These are phyloP conservation scores for Stagonosporopsis vannaccii DNA, from an alignment of 2,329 filamentous ascomycete species.

Conservation along the genomic window DNA sequence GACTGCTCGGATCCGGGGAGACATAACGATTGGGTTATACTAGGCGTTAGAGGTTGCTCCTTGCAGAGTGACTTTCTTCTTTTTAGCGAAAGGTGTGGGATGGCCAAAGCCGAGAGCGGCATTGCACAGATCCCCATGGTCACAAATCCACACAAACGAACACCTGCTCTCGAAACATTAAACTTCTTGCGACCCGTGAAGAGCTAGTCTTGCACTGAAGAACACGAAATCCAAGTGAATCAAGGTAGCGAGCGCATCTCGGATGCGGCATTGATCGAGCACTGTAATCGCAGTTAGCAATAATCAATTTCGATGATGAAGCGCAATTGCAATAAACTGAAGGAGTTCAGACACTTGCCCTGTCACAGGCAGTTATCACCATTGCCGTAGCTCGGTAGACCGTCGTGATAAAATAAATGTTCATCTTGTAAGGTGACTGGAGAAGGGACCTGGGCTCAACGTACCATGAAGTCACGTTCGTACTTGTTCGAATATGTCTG, in stretches of 20 bases:
- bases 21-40: conserved; percentile 67
- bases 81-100: no score
- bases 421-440: conserved; percentile 46
- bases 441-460: conserved; percentile 5
- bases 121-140: no score
- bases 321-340: background rate
- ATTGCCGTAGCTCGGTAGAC: conserved; percentile 83
- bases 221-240: background rate
- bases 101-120: background rate
- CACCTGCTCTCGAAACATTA: no score
- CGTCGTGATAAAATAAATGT: conserved; percentile 73
- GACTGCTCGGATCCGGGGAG: conserved; percentile 66
- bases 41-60: conserved; percentile 44
- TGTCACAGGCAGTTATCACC: conserved; percentile 83
- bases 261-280: no score
- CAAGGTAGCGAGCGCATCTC: no score
- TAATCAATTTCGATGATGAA: background rate
- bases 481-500: conserved; percentile 8
- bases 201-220: conserved; percentile 12
- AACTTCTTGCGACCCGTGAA: conserved; percentile 18
- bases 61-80: no score
- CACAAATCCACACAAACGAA: no score
- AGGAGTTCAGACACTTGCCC: conserved; percentile 58
- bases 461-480: conserved; percentile 15
- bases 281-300: conserved; percentile 18